Conservation (phyloP, 2,329 filamentous ascomycete genomes). For the Fusarium oligoseptatum region DNA sequence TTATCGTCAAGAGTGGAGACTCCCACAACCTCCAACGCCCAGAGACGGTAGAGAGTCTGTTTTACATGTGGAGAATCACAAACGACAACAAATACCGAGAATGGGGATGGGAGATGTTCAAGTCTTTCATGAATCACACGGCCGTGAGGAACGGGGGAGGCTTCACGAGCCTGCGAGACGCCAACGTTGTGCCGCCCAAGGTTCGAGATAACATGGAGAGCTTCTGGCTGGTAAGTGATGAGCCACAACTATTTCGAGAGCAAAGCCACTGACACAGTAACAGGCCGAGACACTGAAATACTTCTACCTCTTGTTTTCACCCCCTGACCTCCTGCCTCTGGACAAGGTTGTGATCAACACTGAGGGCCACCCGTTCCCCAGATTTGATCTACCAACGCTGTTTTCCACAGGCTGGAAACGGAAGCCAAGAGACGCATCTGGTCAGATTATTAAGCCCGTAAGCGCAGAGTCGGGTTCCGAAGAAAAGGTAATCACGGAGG, state of each 20-base stretch:
- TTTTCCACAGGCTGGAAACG: conserved; percentile 87
- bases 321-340: conserved; percentile 83
- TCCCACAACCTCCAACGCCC: conserved; percentile 93
- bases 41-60: conserved; percentile 94
- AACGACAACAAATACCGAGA: conserved; percentile 89
- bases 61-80: conserved; percentile 99
- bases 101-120: conserved; percentile 99
- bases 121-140: conserved; percentile 88
- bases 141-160: conserved; percentile 82
- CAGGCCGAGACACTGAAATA: conserved; percentile 98
- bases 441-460: conserved; percentile 52
- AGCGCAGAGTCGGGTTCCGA: conserved; percentile 30
- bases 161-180: conserved; percentile 85
- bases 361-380: conserved; percentile 90
- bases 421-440: conserved; percentile 68
- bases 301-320: conserved; percentile 93
- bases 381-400: conserved; percentile 83
- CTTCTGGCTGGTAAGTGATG: conserved; percentile 87
- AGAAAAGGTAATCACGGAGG: conserved; percentile 20
- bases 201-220: conserved; percentile 96
- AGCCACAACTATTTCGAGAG: neutral
- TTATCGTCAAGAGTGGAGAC: conserved; percentile 83
- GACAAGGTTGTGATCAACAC: conserved; percentile 95
- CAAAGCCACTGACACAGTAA: conserved; percentile 25
- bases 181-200: conserved; percentile 76